phyloP scores from a whole-genome alignment of 164 flowering plant species.

The Dillenia suffruticosa region DNA sequence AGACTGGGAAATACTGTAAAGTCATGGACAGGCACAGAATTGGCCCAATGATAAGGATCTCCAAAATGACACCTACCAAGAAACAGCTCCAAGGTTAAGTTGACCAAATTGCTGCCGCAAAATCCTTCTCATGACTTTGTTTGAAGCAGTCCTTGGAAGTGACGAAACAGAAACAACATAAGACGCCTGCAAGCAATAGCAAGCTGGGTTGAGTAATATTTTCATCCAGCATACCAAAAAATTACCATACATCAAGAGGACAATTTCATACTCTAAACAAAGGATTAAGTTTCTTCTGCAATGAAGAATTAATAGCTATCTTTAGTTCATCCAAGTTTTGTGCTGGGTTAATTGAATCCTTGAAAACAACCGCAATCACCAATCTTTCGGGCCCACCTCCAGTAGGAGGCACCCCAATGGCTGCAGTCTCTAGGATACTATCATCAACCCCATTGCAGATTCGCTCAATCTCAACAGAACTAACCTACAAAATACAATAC shows the following conservation, averaged over 20 bases:
- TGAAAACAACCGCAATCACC: conserved; percentile 77
- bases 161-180: conserved; percentile 41
- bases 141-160: conserved; percentile 93
- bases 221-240: neutral
- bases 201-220: neutral
- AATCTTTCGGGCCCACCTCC: conserved; percentile 90
- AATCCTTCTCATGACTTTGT: conserved; percentile 96
- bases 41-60: too few species aligned
- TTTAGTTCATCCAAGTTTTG: conserved; percentile 43
- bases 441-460: conserved; percentile 64
- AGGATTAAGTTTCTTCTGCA: conserved; percentile 87
- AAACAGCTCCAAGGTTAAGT: conserved; percentile 34
- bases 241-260: neutral
- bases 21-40: too few species aligned
- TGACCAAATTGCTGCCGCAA: conserved; percentile 63
- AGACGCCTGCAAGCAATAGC: conserved; percentile 46
- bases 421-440: conserved; percentile 79
- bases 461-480: conserved; percentile 95
- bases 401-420: conserved; percentile 81
- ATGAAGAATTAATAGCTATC: conserved; percentile 55
- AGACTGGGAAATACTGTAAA: too few species aligned
- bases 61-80: conserved; percentile 21
- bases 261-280: conserved; percentile 63
- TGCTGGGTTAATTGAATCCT: conserved; percentile 18
- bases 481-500: conserved; percentile 41